Base-by-base conservation (phyloP, 805 yeast genomes). In the Ogataea methanolica region DNA sequence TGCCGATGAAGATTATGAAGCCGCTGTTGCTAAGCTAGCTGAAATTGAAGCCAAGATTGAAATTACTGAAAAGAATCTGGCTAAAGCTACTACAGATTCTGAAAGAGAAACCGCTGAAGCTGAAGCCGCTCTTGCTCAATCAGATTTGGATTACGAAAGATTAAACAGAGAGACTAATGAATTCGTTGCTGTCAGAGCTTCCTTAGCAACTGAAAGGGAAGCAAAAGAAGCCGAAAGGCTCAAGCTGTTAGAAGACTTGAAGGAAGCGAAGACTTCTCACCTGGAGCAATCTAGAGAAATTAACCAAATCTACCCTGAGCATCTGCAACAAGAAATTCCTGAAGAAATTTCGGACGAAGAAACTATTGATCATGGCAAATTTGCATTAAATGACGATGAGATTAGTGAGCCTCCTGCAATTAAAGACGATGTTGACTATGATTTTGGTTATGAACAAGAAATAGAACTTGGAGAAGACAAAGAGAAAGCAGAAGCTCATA, bases 231-330 rank as follows among this genome's bases (percentile, higher is more conserved):
- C 65, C 29, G 70, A 75, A 43, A 65, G 77, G 65, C 59, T 63
- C 48, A 60, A 66, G 52, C 48, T 69, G 62, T 51, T 61, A 48
- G 58, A 43, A n/a, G 64, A 63, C 16, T 60, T 70, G 36, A 74
- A 76, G 57, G 59, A 60, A 3, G 44, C 60, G 31, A 68, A 73
- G 51, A 61, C 68, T 54, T 57, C 66, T 37, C 65, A 78, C 34
- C 51, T 60, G 39, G 50, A 64, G 43, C 77, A 75, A 43, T 79
- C 73, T 54, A 73, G 69, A 56, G 69, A 67, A 46, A 75, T 79
- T 55, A 77, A 78, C 55, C 59, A 54, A 14, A 75, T 70, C 47
- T 70, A 76, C 51, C 84, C 84, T 12, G 80, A 74, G 43, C 84
- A 79, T 62, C 66, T 79, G 57, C 70, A 67, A 49, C 60, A 63